phyloP scores from a whole-genome alignment of 2,329 filamentous ascomycete genomes.

The Fusarium stilboides region DNA sequence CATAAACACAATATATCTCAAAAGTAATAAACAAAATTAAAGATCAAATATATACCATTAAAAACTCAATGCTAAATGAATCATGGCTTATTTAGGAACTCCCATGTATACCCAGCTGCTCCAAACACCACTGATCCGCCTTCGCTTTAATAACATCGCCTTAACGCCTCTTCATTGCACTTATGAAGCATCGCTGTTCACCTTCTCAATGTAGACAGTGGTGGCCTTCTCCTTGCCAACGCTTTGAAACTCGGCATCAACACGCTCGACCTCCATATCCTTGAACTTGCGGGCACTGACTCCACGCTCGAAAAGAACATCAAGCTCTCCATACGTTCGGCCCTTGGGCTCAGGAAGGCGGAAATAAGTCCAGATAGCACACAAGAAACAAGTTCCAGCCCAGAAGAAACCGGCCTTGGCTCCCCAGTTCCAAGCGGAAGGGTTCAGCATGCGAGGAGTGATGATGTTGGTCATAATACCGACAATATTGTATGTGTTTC shows the following conservation, averaged over 20 bases:
- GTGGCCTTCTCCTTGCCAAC: constrained; percentile 43
- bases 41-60: too few species aligned
- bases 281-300: constrained; percentile 61
- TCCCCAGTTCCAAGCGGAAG: constrained; percentile 62
- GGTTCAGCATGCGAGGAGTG: constrained; percentile 64
- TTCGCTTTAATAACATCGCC: not conserved
- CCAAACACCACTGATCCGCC: too few species aligned
- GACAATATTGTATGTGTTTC: constrained; percentile 64
- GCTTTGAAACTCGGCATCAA: constrained; percentile 41
- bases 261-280: constrained; percentile 49
- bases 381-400: constrained; percentile 61
- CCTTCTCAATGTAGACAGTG: constrained; percentile 31
- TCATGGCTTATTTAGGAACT: too few species aligned
- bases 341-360: constrained; percentile 69
- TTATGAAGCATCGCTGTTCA: constrained; percentile 6
- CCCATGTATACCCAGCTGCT: too few species aligned
- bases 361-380: constrained; percentile 66
- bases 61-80: too few species aligned
- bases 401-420: constrained; percentile 65
- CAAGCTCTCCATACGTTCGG: constrained; percentile 69
- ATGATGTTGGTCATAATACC: constrained; percentile 64
- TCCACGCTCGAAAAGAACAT: constrained; percentile 66
- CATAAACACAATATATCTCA: too few species aligned
- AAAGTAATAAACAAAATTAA: too few species aligned
- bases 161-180: not conserved